Percentiles rank a stretch among this genome's conserved stretches.
phyloP scores from a whole-genome alignment of 306 rosid species.

The Lathyrus aphaca region DNA sequence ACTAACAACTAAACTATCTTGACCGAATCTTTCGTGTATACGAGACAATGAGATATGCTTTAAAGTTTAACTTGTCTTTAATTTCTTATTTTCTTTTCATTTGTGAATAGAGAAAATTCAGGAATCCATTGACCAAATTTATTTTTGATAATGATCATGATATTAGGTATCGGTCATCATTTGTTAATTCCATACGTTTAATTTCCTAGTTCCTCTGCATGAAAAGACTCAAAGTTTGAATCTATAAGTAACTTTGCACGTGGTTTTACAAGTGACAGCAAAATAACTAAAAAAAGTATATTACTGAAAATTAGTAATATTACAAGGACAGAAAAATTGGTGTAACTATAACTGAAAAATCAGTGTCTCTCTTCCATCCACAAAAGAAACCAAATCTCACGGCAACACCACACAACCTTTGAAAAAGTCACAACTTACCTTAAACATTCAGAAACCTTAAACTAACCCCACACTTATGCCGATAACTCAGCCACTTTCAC shows the following conservation, averaged over 20 bases:
- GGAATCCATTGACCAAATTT: neutral
- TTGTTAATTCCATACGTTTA: conserved; percentile 28
- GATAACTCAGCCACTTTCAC: conserved; percentile 26
- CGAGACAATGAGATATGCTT: too few species aligned
- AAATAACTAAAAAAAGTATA: neutral
- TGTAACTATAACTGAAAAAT: neutral
- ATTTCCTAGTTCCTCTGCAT: conserved; percentile 11
- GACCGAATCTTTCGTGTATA: too few species aligned
- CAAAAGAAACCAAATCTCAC: conserved; percentile 39
- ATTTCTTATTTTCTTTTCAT: neutral
- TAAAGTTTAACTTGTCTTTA: neutral
- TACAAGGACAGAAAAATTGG: neutral
- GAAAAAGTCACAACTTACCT: conserved; percentile 39
- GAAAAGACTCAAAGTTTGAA: conserved; percentile 36
- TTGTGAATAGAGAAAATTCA: neutral
- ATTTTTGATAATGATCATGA: neutral
- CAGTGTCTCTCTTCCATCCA: conserved; percentile 27
- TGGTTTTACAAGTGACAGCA: neutral
- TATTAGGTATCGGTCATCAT: neutral
- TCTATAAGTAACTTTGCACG: conserved; percentile 1
- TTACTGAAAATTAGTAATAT: neutral
- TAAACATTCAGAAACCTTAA: conserved; percentile 35
- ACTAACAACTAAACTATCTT: too few species aligned
- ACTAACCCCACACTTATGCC: conserved; percentile 39
- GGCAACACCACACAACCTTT: conserved; percentile 34